These are phyloP conservation scores for Salvia splendens DNA, from an alignment of 257 asterid species.

Conservation along the genomic window DNA sequence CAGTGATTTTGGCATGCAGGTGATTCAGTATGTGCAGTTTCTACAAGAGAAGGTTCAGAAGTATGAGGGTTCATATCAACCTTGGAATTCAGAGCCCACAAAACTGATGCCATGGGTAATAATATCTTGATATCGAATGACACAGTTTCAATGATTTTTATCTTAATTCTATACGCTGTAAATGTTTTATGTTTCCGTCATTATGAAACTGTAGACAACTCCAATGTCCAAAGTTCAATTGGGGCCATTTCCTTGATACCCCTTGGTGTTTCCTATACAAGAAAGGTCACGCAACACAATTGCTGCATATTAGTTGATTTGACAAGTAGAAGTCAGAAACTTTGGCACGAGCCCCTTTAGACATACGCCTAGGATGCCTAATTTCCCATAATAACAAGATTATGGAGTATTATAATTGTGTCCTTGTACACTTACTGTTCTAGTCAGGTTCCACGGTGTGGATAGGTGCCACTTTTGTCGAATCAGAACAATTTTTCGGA, in stretches of 20 bases:
- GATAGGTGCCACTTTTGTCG: too few species aligned
- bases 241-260: slow-evolving; percentile 35
- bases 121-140: slow-evolving; percentile 27
- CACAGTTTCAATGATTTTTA: background rate
- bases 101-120: slow-evolving; percentile 97
- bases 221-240: slow-evolving; percentile 32
- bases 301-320: slow-evolving; percentile 22
- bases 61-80: slow-evolving; percentile 78
- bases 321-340: slow-evolving; percentile 22
- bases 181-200: slow-evolving; percentile 11
- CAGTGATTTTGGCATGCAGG: slow-evolving; percentile 54
- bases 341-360: background rate
- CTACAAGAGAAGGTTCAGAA: slow-evolving; percentile 80
- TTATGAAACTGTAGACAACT: slow-evolving; percentile 31
- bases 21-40: slow-evolving; percentile 78
- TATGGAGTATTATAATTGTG: background rate
- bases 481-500: background rate
- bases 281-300: slow-evolving; percentile 22
- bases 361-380: background rate
- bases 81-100: slow-evolving; percentile 86
- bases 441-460: background rate
- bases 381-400: background rate
- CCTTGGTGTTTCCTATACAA: slow-evolving; percentile 28
- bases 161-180: slow-evolving; percentile 20
- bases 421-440: background rate